Evolutionary conservation across 192 early-diverging fungal genomes (phyloP).

Genomic region (Obelidium mucronatum): DNA sequence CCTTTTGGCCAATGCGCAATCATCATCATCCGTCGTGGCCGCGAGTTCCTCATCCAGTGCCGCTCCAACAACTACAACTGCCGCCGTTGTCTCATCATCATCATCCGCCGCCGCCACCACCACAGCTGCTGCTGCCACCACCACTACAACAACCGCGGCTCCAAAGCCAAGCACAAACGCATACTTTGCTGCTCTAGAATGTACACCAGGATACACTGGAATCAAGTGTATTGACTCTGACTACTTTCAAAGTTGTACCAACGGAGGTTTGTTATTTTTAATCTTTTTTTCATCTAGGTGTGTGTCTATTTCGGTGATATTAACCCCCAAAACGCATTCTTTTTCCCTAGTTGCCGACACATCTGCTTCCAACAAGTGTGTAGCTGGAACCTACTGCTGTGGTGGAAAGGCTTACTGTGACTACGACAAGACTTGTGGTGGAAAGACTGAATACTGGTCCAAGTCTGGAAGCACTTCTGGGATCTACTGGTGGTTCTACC

Average conservation of each 20-base stretch:
- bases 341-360: too few species aligned
- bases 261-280: not conserved
- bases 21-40: not conserved
- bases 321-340: too few species aligned
- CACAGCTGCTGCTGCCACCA: not conserved
- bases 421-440: not conserved
- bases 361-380: too few species aligned
- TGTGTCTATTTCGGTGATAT: too few species aligned
- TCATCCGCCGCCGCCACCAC: not conserved
- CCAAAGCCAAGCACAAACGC: not conserved
- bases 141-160: constrained; percentile 4
- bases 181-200: too few species aligned
- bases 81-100: too few species aligned
- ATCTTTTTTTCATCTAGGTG: not conserved
- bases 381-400: constrained; percentile 2
- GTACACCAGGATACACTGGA: too few species aligned
- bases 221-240: not conserved
- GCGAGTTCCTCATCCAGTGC: not conserved
- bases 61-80: too few species aligned
- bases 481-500: not conserved
- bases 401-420: not conserved
- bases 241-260: not conserved
- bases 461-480: not conserved
- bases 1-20: not conserved
- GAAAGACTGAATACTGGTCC: not conserved